Percentiles rank a stretch among this genome's conserved stretches.
phyloP scores from a whole-genome alignment of 495 filamentous ascomycete genomes.

The Penicillium coffeae region DNA sequence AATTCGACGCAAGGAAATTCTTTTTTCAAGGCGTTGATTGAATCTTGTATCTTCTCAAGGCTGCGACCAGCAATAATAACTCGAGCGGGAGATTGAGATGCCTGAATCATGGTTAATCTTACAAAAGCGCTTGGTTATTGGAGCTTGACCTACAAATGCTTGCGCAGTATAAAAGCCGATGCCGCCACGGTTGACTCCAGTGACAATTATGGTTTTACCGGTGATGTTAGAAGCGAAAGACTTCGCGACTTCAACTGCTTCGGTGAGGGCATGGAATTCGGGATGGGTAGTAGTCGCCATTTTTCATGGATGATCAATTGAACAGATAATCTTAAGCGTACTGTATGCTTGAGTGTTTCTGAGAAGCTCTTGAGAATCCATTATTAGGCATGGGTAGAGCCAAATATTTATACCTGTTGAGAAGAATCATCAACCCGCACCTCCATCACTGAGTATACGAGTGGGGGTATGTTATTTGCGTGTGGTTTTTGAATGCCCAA shows the following conservation, averaged over 20 bases:
- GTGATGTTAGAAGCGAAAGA: conserved; percentile 30
- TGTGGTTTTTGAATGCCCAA: too few relatives aligned
- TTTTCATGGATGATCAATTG: too few relatives aligned
- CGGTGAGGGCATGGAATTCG: conserved; percentile 35
- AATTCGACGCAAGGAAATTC: conserved; percentile 35
- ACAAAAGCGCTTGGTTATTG: too few relatives aligned
- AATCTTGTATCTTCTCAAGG: conserved; percentile 33
- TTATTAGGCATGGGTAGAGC: too few relatives aligned
- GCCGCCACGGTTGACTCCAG: conserved; percentile 37
- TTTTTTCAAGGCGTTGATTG: conserved; percentile 29
- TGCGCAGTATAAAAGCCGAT: conserved; percentile 39
- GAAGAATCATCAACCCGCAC: too few relatives aligned
- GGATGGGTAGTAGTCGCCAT: conserved; percentile 32
- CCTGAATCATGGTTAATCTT: too few relatives aligned
- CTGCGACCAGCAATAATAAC: conserved; percentile 41
- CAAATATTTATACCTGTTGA: too few relatives aligned
- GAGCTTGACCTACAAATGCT: conserved; percentile 34
- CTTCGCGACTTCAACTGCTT: conserved; percentile 37
- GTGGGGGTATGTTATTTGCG: too few relatives aligned
- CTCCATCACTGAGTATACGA: too few relatives aligned
- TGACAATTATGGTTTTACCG: conserved; percentile 40
- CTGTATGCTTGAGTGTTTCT: too few relatives aligned
- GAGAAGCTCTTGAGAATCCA: too few relatives aligned
- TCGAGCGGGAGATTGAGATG: conserved; percentile 38
- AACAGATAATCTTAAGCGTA: too few relatives aligned